These are phyloP conservation scores for Aspergillus carbonarius DNA, from an alignment of 2,329 filamentous ascomycete genomes.

Conservation along the genomic window DNA sequence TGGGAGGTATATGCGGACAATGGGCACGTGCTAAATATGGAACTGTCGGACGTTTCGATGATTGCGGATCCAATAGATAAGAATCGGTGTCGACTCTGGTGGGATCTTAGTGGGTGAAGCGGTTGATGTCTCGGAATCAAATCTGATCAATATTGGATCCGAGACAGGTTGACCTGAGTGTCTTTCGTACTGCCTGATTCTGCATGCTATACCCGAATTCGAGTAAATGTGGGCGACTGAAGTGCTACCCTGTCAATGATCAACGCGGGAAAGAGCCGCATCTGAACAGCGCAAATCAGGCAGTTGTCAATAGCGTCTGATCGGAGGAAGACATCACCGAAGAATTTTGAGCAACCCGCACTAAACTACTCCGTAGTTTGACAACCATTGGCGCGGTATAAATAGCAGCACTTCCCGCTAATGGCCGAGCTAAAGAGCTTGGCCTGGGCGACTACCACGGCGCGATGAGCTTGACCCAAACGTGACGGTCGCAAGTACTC, in stretches of 20 bases:
- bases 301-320: background rate
- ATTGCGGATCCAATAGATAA: background rate
- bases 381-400: background rate
- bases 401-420: background rate
- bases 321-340: background rate
- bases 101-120: background rate
- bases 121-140: background rate
- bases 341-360: background rate
- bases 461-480: background rate
- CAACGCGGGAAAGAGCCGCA: background rate
- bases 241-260: background rate
- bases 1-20: background rate
- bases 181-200: too few relatives aligned
- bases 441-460: background rate
- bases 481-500: background rate
- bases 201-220: too few relatives aligned
- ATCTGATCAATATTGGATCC: background rate
- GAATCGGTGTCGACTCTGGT: background rate
- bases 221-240: background rate
- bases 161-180: background rate
- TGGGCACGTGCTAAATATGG: background rate
- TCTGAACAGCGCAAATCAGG: background rate
- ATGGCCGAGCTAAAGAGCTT: background rate
- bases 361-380: background rate
- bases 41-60: background rate